phyloP scores from a whole-genome alignment of 345 rosid genomes.

The Atalantia buxifolia region DNA sequence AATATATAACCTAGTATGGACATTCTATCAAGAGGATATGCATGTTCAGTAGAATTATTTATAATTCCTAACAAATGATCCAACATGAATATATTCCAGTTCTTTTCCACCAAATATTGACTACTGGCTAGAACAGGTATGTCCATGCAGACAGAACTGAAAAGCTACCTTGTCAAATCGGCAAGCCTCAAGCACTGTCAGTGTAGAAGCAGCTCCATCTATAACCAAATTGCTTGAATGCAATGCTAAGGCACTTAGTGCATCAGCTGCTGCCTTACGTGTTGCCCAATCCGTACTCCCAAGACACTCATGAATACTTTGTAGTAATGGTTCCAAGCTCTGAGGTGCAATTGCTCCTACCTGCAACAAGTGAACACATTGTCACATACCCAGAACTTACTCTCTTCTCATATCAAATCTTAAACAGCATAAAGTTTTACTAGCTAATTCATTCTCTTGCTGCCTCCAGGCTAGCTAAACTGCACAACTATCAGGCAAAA shows the following conservation, averaged over 20 bases:
- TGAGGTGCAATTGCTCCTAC: conserved; percentile 90
- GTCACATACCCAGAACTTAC: not conserved
- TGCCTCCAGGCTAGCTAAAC: not conserved
- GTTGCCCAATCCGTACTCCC: conserved; percentile 96
- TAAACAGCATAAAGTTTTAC: not conserved
- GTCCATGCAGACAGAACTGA: not conserved
- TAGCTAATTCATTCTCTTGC: not conserved
- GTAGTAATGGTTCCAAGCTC: conserved; percentile 73
- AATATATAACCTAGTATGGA: not conserved
- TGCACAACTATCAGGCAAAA: not conserved
- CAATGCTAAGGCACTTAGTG: conserved; percentile 66
- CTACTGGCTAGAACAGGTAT: not conserved
- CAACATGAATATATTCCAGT: not conserved
- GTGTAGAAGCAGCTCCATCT: conserved; percentile 63
- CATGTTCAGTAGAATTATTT: not conserved
- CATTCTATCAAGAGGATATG: not conserved
- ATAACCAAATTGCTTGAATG: conserved; percentile 71
- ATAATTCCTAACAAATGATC: not conserved
- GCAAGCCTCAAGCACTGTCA: conserved; percentile 70
- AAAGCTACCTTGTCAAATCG: conserved; percentile 91
- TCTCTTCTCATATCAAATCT: conserved; percentile 1
- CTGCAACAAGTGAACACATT: conserved; percentile 36
- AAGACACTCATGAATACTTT: conserved; percentile 82
- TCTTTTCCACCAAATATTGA: not conserved
- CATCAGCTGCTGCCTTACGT: conserved; percentile 95